Evolutionary conservation across 2,329 filamentous ascomycete species (phyloP), one percentile per base, ranked within the genome.

Genomic region (Trichophyton simii): DNA sequence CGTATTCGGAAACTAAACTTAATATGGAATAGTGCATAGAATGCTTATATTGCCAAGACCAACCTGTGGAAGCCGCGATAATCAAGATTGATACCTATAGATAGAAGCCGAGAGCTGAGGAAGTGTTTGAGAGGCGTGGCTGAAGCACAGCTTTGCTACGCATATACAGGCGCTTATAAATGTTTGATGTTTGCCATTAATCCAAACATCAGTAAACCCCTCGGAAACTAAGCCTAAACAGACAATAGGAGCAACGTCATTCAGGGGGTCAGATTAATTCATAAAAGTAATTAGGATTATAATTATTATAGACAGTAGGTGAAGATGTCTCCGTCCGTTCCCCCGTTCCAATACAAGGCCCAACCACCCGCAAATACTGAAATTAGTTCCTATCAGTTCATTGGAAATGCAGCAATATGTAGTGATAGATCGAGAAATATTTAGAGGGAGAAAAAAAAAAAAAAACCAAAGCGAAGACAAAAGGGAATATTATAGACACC

Each of bases 1-100:
- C 61, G 61, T 63, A 44, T 63, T 63, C 61, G 61, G 61, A 63
- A 59, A 63, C 61, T 63, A 63, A 63, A 34, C 61, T 46, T 3
- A n/a, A 54, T 55, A 3, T 4, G 31, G 15, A 20, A 41, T 63
- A 61, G 61, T 22, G 1, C 0, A 18, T 6, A 44, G 22, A 44
- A 58, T 34, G 55, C 31, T 58, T 54, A 31, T 34, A 31, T 22
- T n/a, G 50, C 50, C 50, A 54, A 54, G 50, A n/a, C 50, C 9
- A 22, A 9, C 15, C 41, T 22, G 9, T 20, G 22, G 11, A 8
- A 2, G 41, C 1, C n/a, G 41, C 15, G 11, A 44, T n/a, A 44
- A n/a, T 44, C 34, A 9, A 38, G 34, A 44, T 44, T n/a, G 41
- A 20, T 18, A 7, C 6, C 41, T 44, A 44, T 44, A 20, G 41